A percentile compares a stretch with the other conserved stretches of the same genome.
These are phyloP conservation scores for Solidago caesia DNA, from an alignment of 129 eudicot species.

Conservation along the genomic window DNA sequence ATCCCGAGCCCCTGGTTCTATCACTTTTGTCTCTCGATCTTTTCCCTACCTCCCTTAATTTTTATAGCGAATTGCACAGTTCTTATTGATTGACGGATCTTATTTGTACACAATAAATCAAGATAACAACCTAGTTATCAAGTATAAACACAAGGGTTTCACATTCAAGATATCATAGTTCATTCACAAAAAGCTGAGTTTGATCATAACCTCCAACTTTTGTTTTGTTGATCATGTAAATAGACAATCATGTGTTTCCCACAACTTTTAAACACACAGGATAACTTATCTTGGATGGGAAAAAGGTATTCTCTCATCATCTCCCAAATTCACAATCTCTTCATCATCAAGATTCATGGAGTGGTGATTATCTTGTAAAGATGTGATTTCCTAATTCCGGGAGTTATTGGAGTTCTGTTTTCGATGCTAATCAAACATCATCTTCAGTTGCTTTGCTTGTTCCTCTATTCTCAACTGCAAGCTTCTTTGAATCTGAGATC, in stretches of 20 bases:
- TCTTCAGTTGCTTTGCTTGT: constrained; percentile 60
- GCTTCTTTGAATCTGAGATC: constrained; percentile 53
- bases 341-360: constrained; percentile 26
- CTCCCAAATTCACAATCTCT: constrained; percentile 34
- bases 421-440: constrained; percentile 61
- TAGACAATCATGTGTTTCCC: constrained; percentile 16
- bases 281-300: constrained; percentile 50
- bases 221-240: constrained; percentile 28
- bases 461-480: constrained; percentile 71
- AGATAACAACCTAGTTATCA: constrained; percentile 20
- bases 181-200: constrained; percentile 26
- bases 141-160: constrained; percentile 24
- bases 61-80: constrained; percentile 8
- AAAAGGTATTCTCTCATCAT: constrained; percentile 27
- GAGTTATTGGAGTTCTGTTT: constrained; percentile 28
- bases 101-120: constrained; percentile 27
- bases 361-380: constrained; percentile 20
- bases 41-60: not conserved
- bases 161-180: constrained; percentile 20
- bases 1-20: too few species aligned
- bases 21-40: not conserved
- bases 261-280: constrained; percentile 13
- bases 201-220: constrained; percentile 14
- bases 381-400: constrained; percentile 23
- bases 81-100: constrained; percentile 24